Percentiles rank a stretch among this genome's conserved stretches.
These are phyloP conservation scores for Alloteropsis semialata DNA, from an alignment of 176 grass and related monocot species.

Conservation along the genomic window DNA sequence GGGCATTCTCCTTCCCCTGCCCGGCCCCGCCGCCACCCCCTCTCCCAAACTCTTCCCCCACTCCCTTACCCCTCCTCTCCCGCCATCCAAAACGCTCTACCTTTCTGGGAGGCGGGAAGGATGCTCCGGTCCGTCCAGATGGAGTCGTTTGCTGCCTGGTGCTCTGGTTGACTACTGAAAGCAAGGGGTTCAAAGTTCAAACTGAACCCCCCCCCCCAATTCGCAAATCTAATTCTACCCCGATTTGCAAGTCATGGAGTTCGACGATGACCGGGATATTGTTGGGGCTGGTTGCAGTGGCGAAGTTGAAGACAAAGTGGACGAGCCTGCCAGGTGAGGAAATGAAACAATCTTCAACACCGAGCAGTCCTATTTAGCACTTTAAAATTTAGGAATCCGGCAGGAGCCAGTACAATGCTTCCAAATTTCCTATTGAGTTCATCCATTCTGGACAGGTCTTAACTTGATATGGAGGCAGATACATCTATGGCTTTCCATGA, in stretches of 20 bases:
- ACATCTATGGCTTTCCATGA: neutral
- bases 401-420: neutral
- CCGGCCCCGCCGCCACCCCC: neutral
- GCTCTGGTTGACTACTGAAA: neutral
- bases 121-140: neutral
- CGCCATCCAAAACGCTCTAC: neutral
- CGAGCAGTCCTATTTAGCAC: neutral
- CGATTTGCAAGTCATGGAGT: slow-evolving; percentile 42
- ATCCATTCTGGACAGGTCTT: neutral
- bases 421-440: neutral
- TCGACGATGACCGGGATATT: slow-evolving; percentile 37
- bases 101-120: neutral
- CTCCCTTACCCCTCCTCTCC: neutral
- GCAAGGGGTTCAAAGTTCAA: too few species aligned
- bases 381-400: neutral
- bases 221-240: neutral
- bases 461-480: neutral
- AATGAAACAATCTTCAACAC: neutral
- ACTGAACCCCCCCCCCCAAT: neutral
- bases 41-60: neutral
- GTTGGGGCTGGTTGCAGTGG: slow-evolving; percentile 2
- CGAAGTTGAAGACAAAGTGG: slow-evolving; percentile 40
- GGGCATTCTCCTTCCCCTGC: too few species aligned
- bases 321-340: slow-evolving; percentile 54
- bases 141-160: neutral